Conservation (phyloP, 768 basidiomycete genomes). For the Antrodiella citrinella region DNA sequence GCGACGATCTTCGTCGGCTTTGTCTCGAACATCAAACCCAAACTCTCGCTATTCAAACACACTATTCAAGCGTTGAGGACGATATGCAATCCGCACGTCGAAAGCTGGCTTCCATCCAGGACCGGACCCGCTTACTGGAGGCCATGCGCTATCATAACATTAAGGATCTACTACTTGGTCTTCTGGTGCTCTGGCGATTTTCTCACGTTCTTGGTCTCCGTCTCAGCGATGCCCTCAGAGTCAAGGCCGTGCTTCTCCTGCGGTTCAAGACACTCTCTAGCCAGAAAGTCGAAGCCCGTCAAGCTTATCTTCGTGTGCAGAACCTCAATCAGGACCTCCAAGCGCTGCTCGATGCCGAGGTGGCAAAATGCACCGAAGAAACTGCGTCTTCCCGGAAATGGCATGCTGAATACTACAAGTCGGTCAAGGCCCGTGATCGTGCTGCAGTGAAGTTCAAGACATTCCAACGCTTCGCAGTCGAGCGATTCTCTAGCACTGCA, state of each 20-base stretch:
- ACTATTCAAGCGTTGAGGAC: background rate
- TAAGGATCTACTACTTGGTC: background rate
- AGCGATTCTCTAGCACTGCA: conserved; percentile 1
- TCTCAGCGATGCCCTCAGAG: background rate
- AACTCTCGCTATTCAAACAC: background rate
- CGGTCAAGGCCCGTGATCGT: conserved; percentile 2
- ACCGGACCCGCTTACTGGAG: background rate
- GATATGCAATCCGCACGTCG: background rate
- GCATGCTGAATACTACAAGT: conserved; percentile 2
- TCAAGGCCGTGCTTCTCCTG: background rate
- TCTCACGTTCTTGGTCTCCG: background rate
- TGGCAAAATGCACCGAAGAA: background rate
- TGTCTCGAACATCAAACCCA: background rate
- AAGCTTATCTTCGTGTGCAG: background rate
- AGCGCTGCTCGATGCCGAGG: background rate
- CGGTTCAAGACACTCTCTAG: conserved; percentile 2
- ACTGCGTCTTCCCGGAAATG: background rate
- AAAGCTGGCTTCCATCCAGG: no score
- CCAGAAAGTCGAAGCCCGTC: conserved; percentile 1
- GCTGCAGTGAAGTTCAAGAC: conserved; percentile 2
- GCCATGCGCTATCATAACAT: background rate
- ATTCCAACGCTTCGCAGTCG: background rate
- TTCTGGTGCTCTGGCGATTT: conserved; percentile 2
- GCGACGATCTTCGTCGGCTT: background rate
- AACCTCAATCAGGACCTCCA: background rate